Evolutionary conservation across 179 eudicot species (phyloP), one percentile per base, ranked within the genome.

Genomic region (Silene noctiflora): DNA sequence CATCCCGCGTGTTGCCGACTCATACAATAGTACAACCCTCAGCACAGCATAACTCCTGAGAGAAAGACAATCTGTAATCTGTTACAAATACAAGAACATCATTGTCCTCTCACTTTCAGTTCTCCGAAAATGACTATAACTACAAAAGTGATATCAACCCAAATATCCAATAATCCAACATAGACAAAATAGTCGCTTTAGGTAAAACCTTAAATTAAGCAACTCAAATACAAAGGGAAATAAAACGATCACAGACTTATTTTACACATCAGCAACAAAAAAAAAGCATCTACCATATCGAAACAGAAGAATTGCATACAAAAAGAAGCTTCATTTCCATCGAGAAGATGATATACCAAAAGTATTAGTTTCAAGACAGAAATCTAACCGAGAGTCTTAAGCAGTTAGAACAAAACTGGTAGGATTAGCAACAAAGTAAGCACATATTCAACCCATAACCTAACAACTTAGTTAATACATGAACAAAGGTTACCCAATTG

Each of bases 391-490:
- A 8, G 35, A 60, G 19, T 22, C 14, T 31, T 27, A 16, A n/a
- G 12, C n/a, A 25, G 31, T 46, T 24, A 46, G 16, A 66, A 53
- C 27, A 46, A 62, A 64, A 7, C 24, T 55, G n/a, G 13, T 24
- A 64, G 56, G 27, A 42, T 25, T 66, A 0, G 6, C 12, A 31
- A 46, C 10, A 72, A 65, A 60, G 77, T 3, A 72, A 77, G 68
- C 69, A 64, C 77, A 73, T 39, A 59, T 72, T 66, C 66, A 81
- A 67, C 33, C 76, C 71, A 31, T 24, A 24, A 62, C 29, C 13
- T 19, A 21, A 58, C 17, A n/a, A 55, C 17, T 17, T 69, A 69
- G 35, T 9, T 22, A 69, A 46, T 22, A 24, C 5, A 63, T 17
- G 35, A 56, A 65, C 67, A 42, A 21, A 67, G 42, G 77, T 77